phyloP scores from a whole-genome alignment of 2,329 filamentous ascomycete species.

The Fonsecaea pugnacius region DNA sequence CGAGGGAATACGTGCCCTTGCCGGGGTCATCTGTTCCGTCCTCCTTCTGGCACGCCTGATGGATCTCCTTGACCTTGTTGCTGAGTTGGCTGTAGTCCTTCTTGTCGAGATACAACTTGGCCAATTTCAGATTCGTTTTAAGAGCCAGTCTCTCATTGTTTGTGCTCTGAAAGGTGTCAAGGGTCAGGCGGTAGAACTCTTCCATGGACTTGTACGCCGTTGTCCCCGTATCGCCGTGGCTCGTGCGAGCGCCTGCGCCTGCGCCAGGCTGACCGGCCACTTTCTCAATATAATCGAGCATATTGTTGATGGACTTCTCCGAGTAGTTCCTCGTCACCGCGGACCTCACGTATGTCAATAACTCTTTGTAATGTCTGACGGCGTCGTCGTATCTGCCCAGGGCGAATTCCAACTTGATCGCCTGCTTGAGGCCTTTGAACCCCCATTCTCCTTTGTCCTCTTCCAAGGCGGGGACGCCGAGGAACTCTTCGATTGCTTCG shows the following conservation, averaged over 20 bases:
- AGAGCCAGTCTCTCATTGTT: constrained; percentile 98
- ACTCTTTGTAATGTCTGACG: constrained; percentile 87
- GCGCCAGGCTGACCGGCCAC: constrained; percentile 45
- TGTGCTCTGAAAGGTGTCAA: constrained; percentile 92
- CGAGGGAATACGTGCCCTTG: constrained; percentile 94
- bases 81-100: constrained; percentile 82
- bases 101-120: constrained; percentile 85
- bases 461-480: constrained; percentile 83
- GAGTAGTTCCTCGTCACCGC: constrained; percentile 98
- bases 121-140: constrained; percentile 97
- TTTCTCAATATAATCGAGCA: constrained; percentile 97
- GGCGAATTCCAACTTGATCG: constrained; percentile 95
- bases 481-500: constrained; percentile 87
- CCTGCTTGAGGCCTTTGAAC: constrained; percentile 97
- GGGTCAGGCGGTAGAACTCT: constrained; percentile 89
- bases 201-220: constrained; percentile 83
- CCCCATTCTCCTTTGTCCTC: constrained; percentile 96
- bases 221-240: constrained; percentile 42
- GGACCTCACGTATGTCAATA: constrained; percentile 95
- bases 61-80: constrained; percentile 84
- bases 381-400: constrained; percentile 87
- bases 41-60: constrained; percentile 82
- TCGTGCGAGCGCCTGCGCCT: background rate
- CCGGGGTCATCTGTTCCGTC: constrained; percentile 89
- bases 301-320: constrained; percentile 99